Base-by-base conservation (phyloP, 1,284 basidiomycete species). In the Sporisorium scitamineum region DNA sequence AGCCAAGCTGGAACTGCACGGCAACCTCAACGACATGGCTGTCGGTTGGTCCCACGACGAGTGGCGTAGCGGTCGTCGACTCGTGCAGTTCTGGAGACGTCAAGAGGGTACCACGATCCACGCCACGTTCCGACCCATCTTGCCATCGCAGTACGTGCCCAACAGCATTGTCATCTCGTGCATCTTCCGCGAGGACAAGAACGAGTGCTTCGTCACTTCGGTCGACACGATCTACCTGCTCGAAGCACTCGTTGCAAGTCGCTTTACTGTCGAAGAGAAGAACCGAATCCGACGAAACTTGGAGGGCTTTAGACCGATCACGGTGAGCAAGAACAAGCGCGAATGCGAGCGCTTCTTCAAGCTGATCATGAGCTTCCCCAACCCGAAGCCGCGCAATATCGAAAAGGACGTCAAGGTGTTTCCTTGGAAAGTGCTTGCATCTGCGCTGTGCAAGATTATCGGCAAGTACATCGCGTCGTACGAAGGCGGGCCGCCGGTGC, bases 401-500 rank as follows among this genome's bases (percentile, higher is more conserved):
- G 95, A 97, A 86, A 97, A 98, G 88, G 94, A 97, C 82, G 90
- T 98, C 84, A 98, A 98, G 87, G 94, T 97, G 2, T 98, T 98
- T 83, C 91, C 92, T n/a, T 98, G 95, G 95, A 89, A 89, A 48
- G 88, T 91, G 54, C 88, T 98, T 13, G 89, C 89, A 7, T 89
- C 91, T 67, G 94, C 94, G 0, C 86, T 98, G 65, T 91, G 93
- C 74, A 97, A 97, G 88, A 95, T 97, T 72, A 90, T 97, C 52
- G 90, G 91, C 39, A 97, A 97, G 94, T 97, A 96, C 85, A 79
- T 73, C 26, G 70, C 80, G 5, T 60, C 65, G 3, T 76, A 76
- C 45, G 69, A 76, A 18, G 73, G 65, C 20, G 64, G 63, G 8
- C 68, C 68, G 39, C 68, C 67, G 6, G 60, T 70, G 34, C 54